phyloP scores from a whole-genome alignment of 257 asterid genomes.

The Ehretia macrophylla region DNA sequence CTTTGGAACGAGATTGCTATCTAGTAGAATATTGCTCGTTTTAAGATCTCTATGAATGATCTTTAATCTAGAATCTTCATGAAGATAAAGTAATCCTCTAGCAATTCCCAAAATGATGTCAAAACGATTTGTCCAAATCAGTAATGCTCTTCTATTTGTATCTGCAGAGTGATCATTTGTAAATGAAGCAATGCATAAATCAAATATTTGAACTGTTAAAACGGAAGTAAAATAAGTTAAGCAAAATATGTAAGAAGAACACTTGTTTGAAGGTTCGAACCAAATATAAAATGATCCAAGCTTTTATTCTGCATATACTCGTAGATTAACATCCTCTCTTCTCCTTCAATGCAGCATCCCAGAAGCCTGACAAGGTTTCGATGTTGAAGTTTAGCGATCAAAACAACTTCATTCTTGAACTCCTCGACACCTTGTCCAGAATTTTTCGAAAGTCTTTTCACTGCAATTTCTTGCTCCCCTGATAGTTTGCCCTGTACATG shows the following conservation, averaged over 20 bases:
- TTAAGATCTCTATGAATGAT: constrained; percentile 40
- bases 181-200: too few species aligned
- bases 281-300: constrained; percentile 34
- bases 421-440: constrained; percentile 44
- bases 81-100: constrained; percentile 38
- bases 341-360: constrained; percentile 39
- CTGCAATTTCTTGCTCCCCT: constrained; percentile 33
- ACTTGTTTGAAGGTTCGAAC: constrained; percentile 15
- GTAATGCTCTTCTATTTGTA: constrained; percentile 4
- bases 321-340: constrained; percentile 34
- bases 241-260: background rate
- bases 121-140: constrained; percentile 37
- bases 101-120: constrained; percentile 37
- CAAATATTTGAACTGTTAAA: too few species aligned
- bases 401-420: constrained; percentile 39
- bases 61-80: constrained; percentile 37
- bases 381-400: constrained; percentile 44
- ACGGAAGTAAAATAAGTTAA: background rate
- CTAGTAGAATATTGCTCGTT: constrained; percentile 39
- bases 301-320: constrained; percentile 43
- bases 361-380: constrained; percentile 47
- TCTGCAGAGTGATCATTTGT: constrained; percentile 16
- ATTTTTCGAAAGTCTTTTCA: constrained; percentile 36
- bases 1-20: constrained; percentile 27
- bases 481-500: constrained; percentile 30